Percentiles rank a stretch among this genome's conserved stretches.
Evolutionary conservation across 306 rosid species (phyloP).

Genomic region (Clitoria ternatea): DNA sequence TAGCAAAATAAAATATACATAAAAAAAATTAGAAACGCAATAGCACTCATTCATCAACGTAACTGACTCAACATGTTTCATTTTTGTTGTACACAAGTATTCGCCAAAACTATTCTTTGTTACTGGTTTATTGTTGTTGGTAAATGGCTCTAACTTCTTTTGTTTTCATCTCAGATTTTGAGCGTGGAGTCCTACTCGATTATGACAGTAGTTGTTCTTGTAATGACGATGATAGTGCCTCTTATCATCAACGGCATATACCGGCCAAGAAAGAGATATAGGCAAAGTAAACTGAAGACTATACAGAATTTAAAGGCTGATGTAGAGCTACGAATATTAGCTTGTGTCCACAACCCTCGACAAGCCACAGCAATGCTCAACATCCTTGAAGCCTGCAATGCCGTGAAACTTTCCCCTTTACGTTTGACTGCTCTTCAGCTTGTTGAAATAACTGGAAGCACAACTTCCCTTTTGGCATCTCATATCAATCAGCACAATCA

Average conservation of each 20-base stretch:
- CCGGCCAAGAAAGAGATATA: slow-evolving; percentile 27
- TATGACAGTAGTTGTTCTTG: not conserved
- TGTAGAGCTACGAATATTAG: slow-evolving; percentile 24
- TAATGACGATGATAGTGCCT: slow-evolving; percentile 32
- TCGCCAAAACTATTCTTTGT: not conserved
- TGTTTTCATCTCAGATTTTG: slow-evolving; percentile 29
- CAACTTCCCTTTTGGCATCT: slow-evolving; percentile 22
- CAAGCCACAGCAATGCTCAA: slow-evolving; percentile 28
- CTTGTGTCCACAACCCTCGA: slow-evolving; percentile 35
- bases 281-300: slow-evolving; percentile 26
- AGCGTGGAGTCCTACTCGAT: slow-evolving; percentile 21
- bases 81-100: not conserved
- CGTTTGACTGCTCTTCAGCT: slow-evolving; percentile 32
- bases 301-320: slow-evolving; percentile 26
- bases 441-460: slow-evolving; percentile 25
- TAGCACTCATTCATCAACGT: not conserved
- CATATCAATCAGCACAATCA: slow-evolving; percentile 1
- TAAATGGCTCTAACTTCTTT: not conserved
- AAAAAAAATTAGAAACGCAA: not conserved
- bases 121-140: not conserved
- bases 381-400: slow-evolving; percentile 22
- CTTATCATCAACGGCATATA: slow-evolving; percentile 26
- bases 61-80: not conserved
- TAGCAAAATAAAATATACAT: not conserved
- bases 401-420: slow-evolving; percentile 18